Base-by-base conservation (phyloP, 306 rosid genomes). In the Medicago arabica region DNA sequence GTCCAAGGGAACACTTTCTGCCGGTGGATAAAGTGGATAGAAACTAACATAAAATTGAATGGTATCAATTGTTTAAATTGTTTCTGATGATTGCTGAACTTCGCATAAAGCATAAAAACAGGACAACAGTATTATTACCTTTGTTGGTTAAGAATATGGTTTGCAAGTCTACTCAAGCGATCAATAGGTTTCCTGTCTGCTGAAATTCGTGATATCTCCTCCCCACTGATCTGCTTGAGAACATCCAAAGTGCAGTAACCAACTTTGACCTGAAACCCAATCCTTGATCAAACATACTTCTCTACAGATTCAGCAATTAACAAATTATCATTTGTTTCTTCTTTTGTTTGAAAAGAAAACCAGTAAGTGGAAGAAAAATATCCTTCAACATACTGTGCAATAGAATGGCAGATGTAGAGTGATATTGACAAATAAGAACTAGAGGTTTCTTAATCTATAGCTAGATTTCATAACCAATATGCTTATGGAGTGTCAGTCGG, bases 211-310 rank as follows among this genome's bases (percentile, higher is more conserved):
- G 98, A 95, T 73, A 92, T 90, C 88, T 95, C 97, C 82, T 92
- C 98, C 71, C 93, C 97, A 12, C 98, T 92, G 11, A 92, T 82
- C 73, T 95, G 97, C 89, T 91, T 95, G 80, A 95, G 90, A 77
- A 95, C 83, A 83, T 95, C 99, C 76, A 87, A 84, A 7, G 93
- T 87, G 82, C 97, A 89, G 86, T 96, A 92, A 78, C 91, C 90
- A 81, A 95, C 83, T 85, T 86, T 95, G 80, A 92, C 96, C 99
- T 92, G 92, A 81, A 84, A 83, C 58, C 40, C 78, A 78, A 80
- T 58, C 31, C 51, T 16, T 38, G 19, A 59, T 80, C 3, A 76
- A 75, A 19, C 59, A 60, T 9, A 28, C 55, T 57, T 47, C 69
- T 69, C 72, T 62, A 75, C 38, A 55, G 57, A 69, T 58, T 47